Base-by-base conservation (phyloP, 768 basidiomycete genomes). In the Rhizopogon rudus region DNA sequence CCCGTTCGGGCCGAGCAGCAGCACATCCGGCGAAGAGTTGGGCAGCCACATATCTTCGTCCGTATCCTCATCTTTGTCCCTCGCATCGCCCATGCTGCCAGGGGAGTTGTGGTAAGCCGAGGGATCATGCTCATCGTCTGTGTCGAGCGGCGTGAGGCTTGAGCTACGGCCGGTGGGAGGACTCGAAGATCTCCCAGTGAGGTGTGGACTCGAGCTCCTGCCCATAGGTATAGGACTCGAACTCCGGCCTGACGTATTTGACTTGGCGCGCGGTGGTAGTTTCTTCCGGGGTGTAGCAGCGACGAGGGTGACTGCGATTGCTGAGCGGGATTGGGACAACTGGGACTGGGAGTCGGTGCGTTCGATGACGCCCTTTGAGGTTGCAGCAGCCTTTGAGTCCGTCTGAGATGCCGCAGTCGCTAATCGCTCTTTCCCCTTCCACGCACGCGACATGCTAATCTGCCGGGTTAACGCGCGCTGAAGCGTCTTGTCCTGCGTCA, bases 391-490 rank as follows among this genome's bases (percentile, higher is more conserved):
- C 51, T 65, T 68, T 4, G 58, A 54, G n/a, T 64, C 51, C 17
- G 53, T 52, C 20, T 56, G 55, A 41, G 61, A 55, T 20, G 58
- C 62, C 58, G 57, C 17, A 57, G 57, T 17, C 42, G 51, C 20
- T 37, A 43, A 17, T 51, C 57, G n/a, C 42, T 46, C 49, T 61
- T 77, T 54, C 44, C 75, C 76, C 63, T 83, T 88, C 71, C 89
- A 88, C 22, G 71, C 78, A 33, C 87, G 78, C 16, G 83, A 83
- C 88, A 91, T 91, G 69, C 86, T 90, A 58, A 90, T 76, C 65
- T 91, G 87, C 33, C 86, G 78, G 55, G 77, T 83, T n/a, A 89
- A 69, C 1, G 79, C 70, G 9, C 80, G 77, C 58, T 81, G 81
- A 63, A 81, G 81, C 6, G 71, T 67, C 41, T 61, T 60, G 3